Base-by-base conservation (phyloP, 345 rosid genomes). In the Murraya koenigii region DNA sequence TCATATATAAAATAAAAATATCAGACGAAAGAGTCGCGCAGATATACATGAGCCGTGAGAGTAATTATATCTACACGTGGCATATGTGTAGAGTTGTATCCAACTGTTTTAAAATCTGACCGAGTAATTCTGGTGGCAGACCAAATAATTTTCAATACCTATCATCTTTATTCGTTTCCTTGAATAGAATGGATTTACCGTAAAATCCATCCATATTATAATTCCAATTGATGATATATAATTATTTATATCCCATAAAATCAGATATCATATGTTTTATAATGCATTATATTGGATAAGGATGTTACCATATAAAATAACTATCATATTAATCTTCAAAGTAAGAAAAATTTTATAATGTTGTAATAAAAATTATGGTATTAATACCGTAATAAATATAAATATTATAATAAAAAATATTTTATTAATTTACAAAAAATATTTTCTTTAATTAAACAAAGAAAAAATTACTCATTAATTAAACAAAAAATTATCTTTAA, bases 21-120 rank as follows among this genome's bases (percentile, higher is more conserved):
- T 13, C 3, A 33, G 11, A 15, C 20, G 38, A 61, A n/a, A 80
- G 66, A 80, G 71, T 69, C 78, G 63, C 52, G n/a, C 62, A 55
- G 82, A 63, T 30, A 63, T 9, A 6, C 6, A 70, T n/a, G 32
- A 28, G 71, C 71, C 28, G 52, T 39, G 71, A 32, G 73, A 32
- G 63, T 63, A 55, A 26, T 8, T 54, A 39, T 44, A 44, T 67
- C 5, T 22, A 81, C 78, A 80, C 74, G 75, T 76, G 78, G 56
- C 82, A 32, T 49, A 44, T 22, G 67, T 60, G 38, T 59, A 38
- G 58, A 74, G 15, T 41, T 32, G 56, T 58, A 59, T 52, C 39
- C 71, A 39, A 76, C 67, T 55, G 4, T 60, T 38, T 69, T 39
- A 17, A 60, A 67, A 65, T 22, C 35, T 35, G 76, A 69, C 83